phyloP scores from a whole-genome alignment of 179 eudicot species.

The Beta corolliflora region DNA sequence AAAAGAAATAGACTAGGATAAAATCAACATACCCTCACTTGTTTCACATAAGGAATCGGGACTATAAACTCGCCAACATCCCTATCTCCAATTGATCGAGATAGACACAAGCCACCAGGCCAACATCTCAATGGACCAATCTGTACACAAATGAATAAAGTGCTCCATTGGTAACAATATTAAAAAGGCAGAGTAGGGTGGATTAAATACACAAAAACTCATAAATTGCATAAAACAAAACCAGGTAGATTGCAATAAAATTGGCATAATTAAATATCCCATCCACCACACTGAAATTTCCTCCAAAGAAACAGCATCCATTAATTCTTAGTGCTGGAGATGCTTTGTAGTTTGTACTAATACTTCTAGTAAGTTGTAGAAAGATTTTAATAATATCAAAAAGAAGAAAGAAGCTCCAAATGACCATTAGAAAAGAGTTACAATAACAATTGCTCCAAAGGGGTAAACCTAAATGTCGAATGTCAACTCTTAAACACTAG shows the following conservation, averaged over 20 bases:
- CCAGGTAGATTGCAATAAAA: not conserved
- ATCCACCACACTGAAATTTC: not conserved
- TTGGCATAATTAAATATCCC: not conserved
- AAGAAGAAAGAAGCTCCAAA: not conserved
- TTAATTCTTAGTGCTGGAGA: not conserved
- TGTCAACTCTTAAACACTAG: not conserved
- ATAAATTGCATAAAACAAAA: not conserved
- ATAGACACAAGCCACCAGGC: constrained; percentile 99
- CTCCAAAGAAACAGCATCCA: not conserved
- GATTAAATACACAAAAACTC: not conserved
- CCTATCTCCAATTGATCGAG: constrained; percentile 94
- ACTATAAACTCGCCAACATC: constrained; percentile 98
- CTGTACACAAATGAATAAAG: constrained; percentile 38
- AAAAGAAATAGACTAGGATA: not conserved
- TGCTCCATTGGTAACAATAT: not conserved
- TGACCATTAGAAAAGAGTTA: not conserved
- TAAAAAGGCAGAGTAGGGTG: not conserved
- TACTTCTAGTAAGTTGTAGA: not conserved
- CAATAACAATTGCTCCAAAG: not conserved
- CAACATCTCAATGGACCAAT: constrained; percentile 99
- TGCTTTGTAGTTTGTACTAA: not conserved
- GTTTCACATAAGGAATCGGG: constrained; percentile 92
- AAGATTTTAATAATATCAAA: not conserved
- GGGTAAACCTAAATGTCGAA: not conserved
- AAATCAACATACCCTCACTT: constrained; percentile 78